Base-by-base conservation (phyloP, 768 basidiomycete genomes). In the Suillus hirtellus region DNA sequence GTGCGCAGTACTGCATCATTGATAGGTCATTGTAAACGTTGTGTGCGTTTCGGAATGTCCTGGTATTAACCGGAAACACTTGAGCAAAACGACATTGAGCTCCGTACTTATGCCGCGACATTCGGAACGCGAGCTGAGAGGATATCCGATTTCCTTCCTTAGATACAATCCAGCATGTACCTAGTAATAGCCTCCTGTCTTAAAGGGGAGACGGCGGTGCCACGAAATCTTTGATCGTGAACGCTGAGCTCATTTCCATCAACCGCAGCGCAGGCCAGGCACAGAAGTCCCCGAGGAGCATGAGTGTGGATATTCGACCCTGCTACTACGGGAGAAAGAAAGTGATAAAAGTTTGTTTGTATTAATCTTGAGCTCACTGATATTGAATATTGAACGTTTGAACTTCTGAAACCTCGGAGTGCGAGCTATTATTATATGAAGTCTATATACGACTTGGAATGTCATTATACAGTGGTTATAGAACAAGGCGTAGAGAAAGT, bases 131-230 rank as follows among this genome's bases (percentile, higher is more conserved):
- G 1, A 53, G 27, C 10, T 50, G 27, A 11, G 43, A 55, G 31
- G n/a, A n/a, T 2, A 64, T 68, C 53, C 27, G 27, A 27, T 72
- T 71, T 60, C 67, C 71, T 15, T 64, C 64, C 60, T 70, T 46
- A 0, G 65, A 71, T 19, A 64, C 52, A 35, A 71, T 61, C 66
- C 11, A 24, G 46, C 46, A 47, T 2, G 31, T 31, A 31, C 31
- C 31, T 31, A 31, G 12, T 31, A 50, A 61, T 63, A 17, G 42
- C 60, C 19, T 63, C 42, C 9, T 70, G 59, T 34, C 61, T 47
- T 21, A 24, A 56, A 49, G 64, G 61, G 3, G 42, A 21, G 1
- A 37, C 46, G 8, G 68, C n/a, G 19, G 31, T 6, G 31, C 31
- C 19, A 53, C 52, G 17, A 24, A 24, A 24, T 24, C 24, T 24